A percentile compares a stretch with the other conserved stretches of the same genome.
Conservation (phyloP, 2,329 filamentous ascomycete genomes). For the Cryphonectria parasitica region DNA sequence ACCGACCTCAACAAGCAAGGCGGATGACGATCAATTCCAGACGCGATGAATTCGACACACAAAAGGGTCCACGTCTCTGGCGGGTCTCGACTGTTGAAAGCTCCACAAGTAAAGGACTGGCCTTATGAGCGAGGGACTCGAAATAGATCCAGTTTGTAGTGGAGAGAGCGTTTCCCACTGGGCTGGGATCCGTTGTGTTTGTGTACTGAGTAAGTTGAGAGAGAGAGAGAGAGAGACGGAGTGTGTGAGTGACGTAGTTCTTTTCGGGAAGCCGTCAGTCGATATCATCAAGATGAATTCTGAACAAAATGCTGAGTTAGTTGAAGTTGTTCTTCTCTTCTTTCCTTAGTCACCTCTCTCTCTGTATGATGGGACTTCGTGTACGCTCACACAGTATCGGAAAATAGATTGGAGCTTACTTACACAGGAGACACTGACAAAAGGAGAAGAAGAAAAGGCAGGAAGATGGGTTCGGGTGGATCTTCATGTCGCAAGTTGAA, state of each 20-base stretch:
- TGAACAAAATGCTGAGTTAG: neutral
- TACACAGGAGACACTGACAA: neutral
- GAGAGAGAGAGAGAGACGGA: too few relatives aligned
- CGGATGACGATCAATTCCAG: constrained; percentile 5
- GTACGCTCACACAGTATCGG: neutral
- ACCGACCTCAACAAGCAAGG: neutral
- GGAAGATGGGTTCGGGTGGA: neutral
- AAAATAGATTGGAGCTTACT: neutral
- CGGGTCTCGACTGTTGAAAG: neutral
- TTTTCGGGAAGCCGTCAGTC: neutral
- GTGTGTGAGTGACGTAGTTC: neutral
- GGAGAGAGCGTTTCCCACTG: neutral
- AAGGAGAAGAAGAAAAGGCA: neutral
- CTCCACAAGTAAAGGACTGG: neutral
- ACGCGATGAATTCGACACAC: constrained; percentile 5
- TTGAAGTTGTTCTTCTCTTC: neutral
- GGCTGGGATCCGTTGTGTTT: constrained; percentile 1
- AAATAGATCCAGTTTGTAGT: constrained; percentile 1
- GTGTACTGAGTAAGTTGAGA: neutral
- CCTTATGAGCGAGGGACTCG: neutral
- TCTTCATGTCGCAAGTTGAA: constrained; percentile 2
- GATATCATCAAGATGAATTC: neutral
- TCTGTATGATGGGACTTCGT: neutral
- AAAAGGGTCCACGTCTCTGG: neutral
- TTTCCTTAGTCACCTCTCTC: neutral